These are phyloP conservation scores for Chalara sp. DNA, from an alignment of 2,329 filamentous ascomycete genomes.

Conservation along the genomic window DNA sequence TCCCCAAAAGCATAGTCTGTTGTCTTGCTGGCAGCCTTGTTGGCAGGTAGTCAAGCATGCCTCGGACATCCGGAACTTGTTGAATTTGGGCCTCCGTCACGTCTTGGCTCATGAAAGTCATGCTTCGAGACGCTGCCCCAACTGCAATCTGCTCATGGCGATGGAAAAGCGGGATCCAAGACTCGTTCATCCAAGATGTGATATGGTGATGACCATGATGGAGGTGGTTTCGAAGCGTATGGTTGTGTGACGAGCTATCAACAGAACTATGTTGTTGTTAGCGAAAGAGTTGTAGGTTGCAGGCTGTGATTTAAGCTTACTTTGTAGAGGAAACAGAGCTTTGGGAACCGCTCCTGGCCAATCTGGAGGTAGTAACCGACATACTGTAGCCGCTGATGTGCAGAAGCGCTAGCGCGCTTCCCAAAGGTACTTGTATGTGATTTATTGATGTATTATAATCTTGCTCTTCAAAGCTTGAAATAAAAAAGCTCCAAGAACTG, in stretches of 20 bases:
- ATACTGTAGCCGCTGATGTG: no score
- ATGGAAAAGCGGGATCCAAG: slow-evolving; percentile 15
- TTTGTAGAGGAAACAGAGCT: background rate
- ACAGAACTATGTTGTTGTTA: slow-evolving; percentile 9
- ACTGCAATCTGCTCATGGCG: slow-evolving; percentile 27
- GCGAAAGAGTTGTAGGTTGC: background rate
- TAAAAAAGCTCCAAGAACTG: no score
- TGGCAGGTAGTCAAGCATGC: slow-evolving; percentile 22
- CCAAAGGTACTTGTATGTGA: no score
- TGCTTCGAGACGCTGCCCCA: slow-evolving; percentile 18
- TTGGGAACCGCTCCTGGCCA: slow-evolving; percentile 4
- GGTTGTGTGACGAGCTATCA: slow-evolving; percentile 19
- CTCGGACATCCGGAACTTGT: slow-evolving; percentile 20
- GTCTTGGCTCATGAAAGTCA: slow-evolving; percentile 22
- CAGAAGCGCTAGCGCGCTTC: no score
- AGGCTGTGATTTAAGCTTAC: background rate
- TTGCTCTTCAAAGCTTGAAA: no score
- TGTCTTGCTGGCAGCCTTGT: background rate
- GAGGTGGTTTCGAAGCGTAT: slow-evolving; percentile 12
- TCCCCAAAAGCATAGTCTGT: background rate
- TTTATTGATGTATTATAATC: no score
- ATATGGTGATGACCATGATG: slow-evolving; percentile 8
- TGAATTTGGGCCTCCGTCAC: slow-evolving; percentile 27
- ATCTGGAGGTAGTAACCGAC: background rate
- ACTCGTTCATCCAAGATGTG: slow-evolving; percentile 18